Percentiles rank a stretch among this genome's conserved stretches.
Evolutionary conservation across 169 alveolate species (phyloP).

Genomic region (Besnoitia besnoiti): DNA sequence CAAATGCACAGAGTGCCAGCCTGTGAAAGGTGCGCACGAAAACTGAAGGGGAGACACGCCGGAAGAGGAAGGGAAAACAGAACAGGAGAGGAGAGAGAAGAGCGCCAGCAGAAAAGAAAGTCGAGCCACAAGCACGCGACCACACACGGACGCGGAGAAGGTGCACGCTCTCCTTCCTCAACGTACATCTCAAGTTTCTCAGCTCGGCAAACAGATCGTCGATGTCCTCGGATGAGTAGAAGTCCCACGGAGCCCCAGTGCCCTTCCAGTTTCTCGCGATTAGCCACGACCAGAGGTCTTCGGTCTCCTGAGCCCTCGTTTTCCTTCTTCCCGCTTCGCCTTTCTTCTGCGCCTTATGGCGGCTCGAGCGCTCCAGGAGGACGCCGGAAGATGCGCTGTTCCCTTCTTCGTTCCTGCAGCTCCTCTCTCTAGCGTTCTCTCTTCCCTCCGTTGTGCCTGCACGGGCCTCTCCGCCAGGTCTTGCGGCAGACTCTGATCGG

Average conservation of each 20-base stretch:
- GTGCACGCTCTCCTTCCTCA: not conserved
- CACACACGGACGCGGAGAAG: not conserved
- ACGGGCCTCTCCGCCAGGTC: not conserved
- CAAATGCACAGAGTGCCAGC: not conserved
- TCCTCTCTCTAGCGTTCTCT: not conserved
- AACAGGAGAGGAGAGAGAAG: not conserved
- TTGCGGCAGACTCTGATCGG: not conserved
- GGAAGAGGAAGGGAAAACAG: not conserved
- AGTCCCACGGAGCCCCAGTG: not conserved
- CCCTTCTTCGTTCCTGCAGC: not conserved
- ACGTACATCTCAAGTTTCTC: not conserved
- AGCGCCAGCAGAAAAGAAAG: not conserved
- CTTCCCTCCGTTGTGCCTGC: not conserved
- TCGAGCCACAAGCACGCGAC: not conserved
- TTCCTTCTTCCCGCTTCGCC: not conserved
- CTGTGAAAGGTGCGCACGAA: not conserved
- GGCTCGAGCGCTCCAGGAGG: no score
- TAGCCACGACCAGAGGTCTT: not conserved
- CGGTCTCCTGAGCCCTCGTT: not conserved
- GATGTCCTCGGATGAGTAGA: not conserved
- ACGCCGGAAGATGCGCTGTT: no score
- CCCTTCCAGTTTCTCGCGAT: not conserved
- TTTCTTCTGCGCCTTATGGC: not conserved
- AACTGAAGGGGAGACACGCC: not conserved
- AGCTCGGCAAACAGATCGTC: not conserved